These are phyloP conservation scores for Lumnitzera racemosa DNA, from an alignment of 345 rosid species.

Conservation along the genomic window DNA sequence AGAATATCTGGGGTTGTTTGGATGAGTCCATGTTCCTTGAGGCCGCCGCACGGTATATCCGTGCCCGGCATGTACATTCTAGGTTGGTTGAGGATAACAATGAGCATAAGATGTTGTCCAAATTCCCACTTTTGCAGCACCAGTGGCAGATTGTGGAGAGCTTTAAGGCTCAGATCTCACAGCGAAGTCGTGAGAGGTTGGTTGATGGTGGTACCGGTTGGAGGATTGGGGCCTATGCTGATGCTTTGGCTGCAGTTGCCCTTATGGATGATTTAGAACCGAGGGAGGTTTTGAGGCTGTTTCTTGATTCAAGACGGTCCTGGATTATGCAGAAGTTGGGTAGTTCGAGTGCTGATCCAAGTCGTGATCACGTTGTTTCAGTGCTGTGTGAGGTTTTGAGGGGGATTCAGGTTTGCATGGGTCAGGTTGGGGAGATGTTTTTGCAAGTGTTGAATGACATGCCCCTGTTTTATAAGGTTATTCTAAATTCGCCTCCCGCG, in stretches of 20 bases:
- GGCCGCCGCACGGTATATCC: conserved; percentile 71
- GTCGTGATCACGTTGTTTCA: conserved; percentile 33
- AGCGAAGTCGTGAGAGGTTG: conserved; percentile 81
- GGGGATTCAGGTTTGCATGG: conserved; percentile 71
- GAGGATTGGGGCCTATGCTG: conserved; percentile 55
- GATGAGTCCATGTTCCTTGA: conserved; percentile 88
- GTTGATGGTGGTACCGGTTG: conserved; percentile 48
- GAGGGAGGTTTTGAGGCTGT: conserved; percentile 49
- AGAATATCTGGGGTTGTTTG: conserved; percentile 92
- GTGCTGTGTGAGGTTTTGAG: conserved; percentile 68
- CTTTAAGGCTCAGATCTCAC: conserved; percentile 90
- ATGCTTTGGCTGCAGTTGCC: conserved; percentile 81
- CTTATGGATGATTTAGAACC: conserved; percentile 84
- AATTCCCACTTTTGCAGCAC: conserved; percentile 83
- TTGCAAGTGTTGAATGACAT: conserved; percentile 82
- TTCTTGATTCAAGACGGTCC: conserved; percentile 69
- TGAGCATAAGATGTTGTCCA: conserved; percentile 49
- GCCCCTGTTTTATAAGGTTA: conserved; percentile 82
- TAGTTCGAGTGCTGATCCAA: conserved; percentile 28
- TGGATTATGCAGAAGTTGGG: conserved; percentile 74
- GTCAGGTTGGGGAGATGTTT: conserved; percentile 90
- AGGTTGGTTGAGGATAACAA: conserved; percentile 24
- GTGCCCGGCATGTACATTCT: conserved; percentile 75
- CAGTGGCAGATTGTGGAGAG: conserved; percentile 98
- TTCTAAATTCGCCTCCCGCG: conserved; percentile 83